Base-by-base conservation (phyloP, 169 alveolate species). In the Plasmodium cynomolgi region DNA sequence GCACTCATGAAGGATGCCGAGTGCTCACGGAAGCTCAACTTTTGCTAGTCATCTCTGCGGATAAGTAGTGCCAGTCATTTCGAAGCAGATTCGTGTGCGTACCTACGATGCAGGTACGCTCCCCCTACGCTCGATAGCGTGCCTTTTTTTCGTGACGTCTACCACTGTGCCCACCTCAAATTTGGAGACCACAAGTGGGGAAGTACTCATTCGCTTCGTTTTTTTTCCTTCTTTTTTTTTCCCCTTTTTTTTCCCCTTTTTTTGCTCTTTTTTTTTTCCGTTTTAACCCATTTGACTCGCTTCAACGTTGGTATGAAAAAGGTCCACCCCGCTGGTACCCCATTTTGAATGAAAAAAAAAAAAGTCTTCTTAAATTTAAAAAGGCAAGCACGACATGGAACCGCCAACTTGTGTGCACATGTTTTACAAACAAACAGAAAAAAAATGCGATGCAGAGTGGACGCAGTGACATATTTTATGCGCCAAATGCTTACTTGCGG, bases 1-100 rank as follows among this genome's bases (percentile, higher is more conserved):
- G 94, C 94, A n/a, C 79, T 88, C 13, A 88, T 88, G 94, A 88
- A 88, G 50, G 94, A 88, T 31, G 37, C 94, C 1, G 94, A 88
- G 37, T 88, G 94, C n/a, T 79, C 90, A 1, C 72, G 75, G 39
- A 88, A 88, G 39, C 73, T 88, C 33, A 88, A 88, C 39, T 88
- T 88, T 79, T 88, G 75, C 34, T 84, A 83, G 26, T 6, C 62
- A 50, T 17, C 26, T 50, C 2, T 17, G 62, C 26, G 23, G 62
- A 15, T 50, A 50, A 50, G 3, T 26, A 50, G 4, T 26, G 62
- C 26, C 7, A 50, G 17, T 13, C 1, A 4, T 2, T 50, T 50
- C 8, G 26, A 11, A 7, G 37, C 8, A 34, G 13, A 23, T 81
- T 41, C 56, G 9, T 50, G n/a, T 17, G 39, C 34, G 33, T 7